Conservation (phyloP, 495 filamentous ascomycete genomes). For the Xylaria bambusicola region DNA sequence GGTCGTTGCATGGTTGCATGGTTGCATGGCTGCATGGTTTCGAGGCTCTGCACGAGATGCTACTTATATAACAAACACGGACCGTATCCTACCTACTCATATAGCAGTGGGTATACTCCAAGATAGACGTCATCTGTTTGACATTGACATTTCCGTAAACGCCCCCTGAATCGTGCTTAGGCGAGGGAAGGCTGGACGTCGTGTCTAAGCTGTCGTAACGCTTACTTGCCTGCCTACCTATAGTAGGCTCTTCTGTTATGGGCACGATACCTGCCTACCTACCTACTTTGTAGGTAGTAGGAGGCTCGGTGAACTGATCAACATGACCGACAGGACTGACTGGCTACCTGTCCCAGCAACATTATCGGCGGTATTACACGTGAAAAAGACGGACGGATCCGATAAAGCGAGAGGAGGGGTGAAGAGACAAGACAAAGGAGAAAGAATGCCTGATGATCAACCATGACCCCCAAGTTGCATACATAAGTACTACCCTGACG, state of each 20-base stretch:
- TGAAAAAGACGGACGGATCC: no score
- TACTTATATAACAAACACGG: neutral
- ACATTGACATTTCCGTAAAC: neutral
- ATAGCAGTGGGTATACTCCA: no score
- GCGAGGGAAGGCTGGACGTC: constrained; percentile 8
- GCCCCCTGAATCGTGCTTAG: constrained; percentile 22
- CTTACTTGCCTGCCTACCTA: constrained; percentile 4
- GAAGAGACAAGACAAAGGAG: no score
- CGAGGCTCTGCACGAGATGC: neutral
- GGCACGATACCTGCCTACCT: no score
- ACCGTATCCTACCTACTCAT: no score
- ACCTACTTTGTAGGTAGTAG: neutral
- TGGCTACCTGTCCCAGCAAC: no score
- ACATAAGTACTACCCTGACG: constrained; percentile 16
- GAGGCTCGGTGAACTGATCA: constrained; percentile 11
- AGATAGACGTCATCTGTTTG: no score
- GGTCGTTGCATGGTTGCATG: no score
- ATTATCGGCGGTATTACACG: no score
- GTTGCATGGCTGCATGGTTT: neutral
- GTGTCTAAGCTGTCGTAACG: neutral
- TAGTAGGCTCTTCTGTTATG: no score
- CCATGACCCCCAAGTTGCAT: constrained; percentile 15
- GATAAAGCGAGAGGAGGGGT: no score
- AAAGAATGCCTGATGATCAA: constrained; percentile 8
- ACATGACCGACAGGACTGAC: neutral